Base-by-base conservation (phyloP, 2,329 filamentous ascomycete genomes). In the Diaporthe ilicicola region DNA sequence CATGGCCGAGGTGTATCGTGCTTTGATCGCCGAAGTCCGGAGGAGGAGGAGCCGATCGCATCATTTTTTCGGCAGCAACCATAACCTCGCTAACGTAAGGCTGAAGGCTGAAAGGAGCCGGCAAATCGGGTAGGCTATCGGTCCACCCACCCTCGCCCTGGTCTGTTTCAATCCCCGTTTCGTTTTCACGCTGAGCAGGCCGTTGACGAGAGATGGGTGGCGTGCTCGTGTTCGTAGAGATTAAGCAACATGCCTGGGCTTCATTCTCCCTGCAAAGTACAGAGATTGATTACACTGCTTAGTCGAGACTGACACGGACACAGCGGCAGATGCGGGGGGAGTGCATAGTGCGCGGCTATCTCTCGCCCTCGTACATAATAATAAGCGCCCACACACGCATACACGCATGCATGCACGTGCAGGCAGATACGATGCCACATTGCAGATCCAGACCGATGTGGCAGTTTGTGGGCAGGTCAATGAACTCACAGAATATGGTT, bases 71-170 rank as follows among this genome's bases (percentile, higher is more conserved):
- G 54, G 27, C 59, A 48, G 32, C 59, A 62, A 37, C 32, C 5
- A 37, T 50, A 50, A 64, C 59, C 42, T 64, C 44, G 59, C 59
- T 64, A 50, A 64, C 27, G 22, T 64, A 64, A 64, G 59, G 59
- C 59, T 64, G 42, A 50, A 17, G 59, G 42, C 59, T 64, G 59
- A 19, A 22, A 61, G 56, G 56, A 61, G 56, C 56, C 56, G 56
- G 56, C 56, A 61, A 46, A 61, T 61, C 56, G 56, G 56, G 8
- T 62, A 32, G 42, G 56, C 56, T 48, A 34, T 48, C 56, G 56
- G 32, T 62, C 56, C 56, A 24, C 51, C 27, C 32, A 37, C 53
- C 15, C 48, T 27, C 55, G 22, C 34, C 17, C n/a, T 50, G 17
- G 19, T 50, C 37, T 27, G 59, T 64, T 64, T 64, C 59, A 64